Conservation (phyloP, 208 protist genomes). For the Trypanosoma brucei region DNA sequence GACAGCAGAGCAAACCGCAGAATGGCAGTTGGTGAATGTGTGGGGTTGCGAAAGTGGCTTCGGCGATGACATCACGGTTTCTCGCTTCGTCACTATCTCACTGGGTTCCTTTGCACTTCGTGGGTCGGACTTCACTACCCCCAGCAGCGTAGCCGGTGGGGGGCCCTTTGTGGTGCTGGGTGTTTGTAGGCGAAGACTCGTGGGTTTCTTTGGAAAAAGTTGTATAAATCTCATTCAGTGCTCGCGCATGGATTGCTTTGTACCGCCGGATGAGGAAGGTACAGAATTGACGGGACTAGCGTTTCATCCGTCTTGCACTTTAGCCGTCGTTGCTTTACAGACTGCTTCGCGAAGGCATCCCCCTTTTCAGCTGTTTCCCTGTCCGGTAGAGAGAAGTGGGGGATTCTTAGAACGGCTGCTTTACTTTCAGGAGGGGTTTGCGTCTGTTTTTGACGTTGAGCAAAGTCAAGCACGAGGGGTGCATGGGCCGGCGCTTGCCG, state of each 20-base stretch:
- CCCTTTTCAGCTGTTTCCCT: constrained; percentile 40
- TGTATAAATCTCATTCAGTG: constrained; percentile 49
- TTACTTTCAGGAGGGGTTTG: constrained; percentile 17
- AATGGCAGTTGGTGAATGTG: constrained; percentile 10
- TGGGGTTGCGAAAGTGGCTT: constrained; percentile 11
- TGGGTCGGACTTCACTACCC: background rate
- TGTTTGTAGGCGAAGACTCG: constrained; percentile 32
- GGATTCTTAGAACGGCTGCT: constrained; percentile 20
- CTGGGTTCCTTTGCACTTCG: constrained; percentile 7
- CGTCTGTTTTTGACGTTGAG: constrained; percentile 1
- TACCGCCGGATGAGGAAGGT: constrained; percentile 24
- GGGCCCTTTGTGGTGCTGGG: constrained; percentile 32
- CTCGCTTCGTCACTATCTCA: constrained; percentile 13
- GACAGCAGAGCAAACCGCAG: background rate
- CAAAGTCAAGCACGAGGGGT: background rate
- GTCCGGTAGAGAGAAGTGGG: constrained; percentile 17
- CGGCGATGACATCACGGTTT: constrained; percentile 14
- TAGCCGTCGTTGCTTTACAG: constrained; percentile 45
- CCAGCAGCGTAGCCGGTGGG: background rate
- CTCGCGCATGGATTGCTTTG: constrained; percentile 21
- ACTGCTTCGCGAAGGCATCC: constrained; percentile 26
- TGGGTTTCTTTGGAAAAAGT: constrained; percentile 32
- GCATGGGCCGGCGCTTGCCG: background rate
- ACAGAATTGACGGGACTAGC: constrained; percentile 43
- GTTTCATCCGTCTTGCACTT: constrained; percentile 46